Base-by-base conservation (phyloP, 2,329 filamentous ascomycete genomes). In the Phoma herbarum region DNA sequence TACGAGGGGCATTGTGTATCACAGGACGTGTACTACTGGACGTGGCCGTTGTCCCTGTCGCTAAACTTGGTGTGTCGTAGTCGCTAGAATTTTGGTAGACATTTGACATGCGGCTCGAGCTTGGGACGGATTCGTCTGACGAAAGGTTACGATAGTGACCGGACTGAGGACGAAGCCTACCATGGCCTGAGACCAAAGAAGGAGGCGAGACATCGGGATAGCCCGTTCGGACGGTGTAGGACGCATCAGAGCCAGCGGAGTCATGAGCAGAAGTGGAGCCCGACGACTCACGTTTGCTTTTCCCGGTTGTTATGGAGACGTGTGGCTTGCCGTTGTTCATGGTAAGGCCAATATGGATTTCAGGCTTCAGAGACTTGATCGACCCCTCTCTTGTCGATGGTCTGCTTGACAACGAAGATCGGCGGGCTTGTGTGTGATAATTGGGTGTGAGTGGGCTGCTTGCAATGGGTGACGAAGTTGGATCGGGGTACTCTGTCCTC, bases 191-290 rank as follows among this genome's bases (percentile, higher is more conserved):
- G 28, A 59, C 28, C 16, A 42, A 49, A 3, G 68, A 64, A 31
- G 68, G 62, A 37, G 72, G 42, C 16, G 68, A 50, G 37, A 67
- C 61, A 11, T 77, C 74, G n/a, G 72, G 70, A 16, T 67, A 72
- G 4, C 74, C 74, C 23, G 74, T 77, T 7, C 69, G 67, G 12
- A 75, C 50, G 4, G 67, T 67, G 49, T 69, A 70, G 5, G 73
- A 75, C 14, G 65, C 68, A 39, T 75, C 72, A 0, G 73, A 76
- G 31, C 65, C 68, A 25, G 67, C 65, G 8, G 71, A 75, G 2
- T 76, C 72, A 23, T 72, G 41, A 18, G 64, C 65, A 20, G 51
- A 60, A 6, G n/a, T 28, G 8, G 74, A 76, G 11, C 56, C 33
- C 25, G 41, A 31, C 2, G 56, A 59, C 0, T 67, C 61, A 4